Evolutionary conservation across 2,329 filamentous ascomycete genomes (phyloP).

Genomic region (Taxawa tesnikishii): DNA sequence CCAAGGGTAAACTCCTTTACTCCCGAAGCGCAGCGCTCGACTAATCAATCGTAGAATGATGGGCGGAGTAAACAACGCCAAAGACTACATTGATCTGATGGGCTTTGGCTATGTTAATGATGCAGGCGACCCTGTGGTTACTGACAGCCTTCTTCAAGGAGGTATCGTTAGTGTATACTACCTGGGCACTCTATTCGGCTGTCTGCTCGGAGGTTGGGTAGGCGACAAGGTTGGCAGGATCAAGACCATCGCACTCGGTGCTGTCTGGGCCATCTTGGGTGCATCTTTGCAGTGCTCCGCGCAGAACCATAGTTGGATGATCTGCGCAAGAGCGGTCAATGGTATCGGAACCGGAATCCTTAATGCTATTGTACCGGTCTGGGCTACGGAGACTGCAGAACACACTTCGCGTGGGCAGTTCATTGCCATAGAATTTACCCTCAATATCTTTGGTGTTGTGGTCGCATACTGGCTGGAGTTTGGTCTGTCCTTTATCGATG

Average conservation of each 20-base stretch:
- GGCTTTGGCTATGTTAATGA: conserved; percentile 44
- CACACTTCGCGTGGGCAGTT: conserved; percentile 57
- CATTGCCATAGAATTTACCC: conserved; percentile 59
- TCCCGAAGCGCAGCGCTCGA: too few relatives aligned
- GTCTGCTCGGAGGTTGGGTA: conserved; percentile 49
- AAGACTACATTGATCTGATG: conserved; percentile 54
- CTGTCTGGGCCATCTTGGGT: conserved; percentile 33
- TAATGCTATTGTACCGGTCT: conserved; percentile 59
- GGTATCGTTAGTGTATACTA: conserved; percentile 50
- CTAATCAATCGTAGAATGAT: too few relatives aligned
- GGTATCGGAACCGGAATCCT: conserved; percentile 45
- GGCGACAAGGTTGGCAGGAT: conserved; percentile 53
- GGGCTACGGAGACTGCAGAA: conserved; percentile 57
- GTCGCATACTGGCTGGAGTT: conserved; percentile 29
- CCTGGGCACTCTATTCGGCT: conserved; percentile 51
- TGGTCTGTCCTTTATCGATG: conserved; percentile 48
- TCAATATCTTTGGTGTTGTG: conserved; percentile 61
- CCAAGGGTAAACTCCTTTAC: too few relatives aligned
- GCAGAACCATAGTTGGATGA: conserved; percentile 58
- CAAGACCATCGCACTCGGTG: conserved; percentile 48
- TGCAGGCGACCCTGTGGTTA: conserved; percentile 39
- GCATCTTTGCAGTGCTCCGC: conserved; percentile 54
- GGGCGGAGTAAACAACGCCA: conserved; percentile 54
- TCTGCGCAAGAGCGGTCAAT: conserved; percentile 29
- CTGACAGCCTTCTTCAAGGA: conserved; percentile 48